Evolutionary conservation across 805 yeast genomes (phyloP).

Genomic region (Candida ficus): DNA sequence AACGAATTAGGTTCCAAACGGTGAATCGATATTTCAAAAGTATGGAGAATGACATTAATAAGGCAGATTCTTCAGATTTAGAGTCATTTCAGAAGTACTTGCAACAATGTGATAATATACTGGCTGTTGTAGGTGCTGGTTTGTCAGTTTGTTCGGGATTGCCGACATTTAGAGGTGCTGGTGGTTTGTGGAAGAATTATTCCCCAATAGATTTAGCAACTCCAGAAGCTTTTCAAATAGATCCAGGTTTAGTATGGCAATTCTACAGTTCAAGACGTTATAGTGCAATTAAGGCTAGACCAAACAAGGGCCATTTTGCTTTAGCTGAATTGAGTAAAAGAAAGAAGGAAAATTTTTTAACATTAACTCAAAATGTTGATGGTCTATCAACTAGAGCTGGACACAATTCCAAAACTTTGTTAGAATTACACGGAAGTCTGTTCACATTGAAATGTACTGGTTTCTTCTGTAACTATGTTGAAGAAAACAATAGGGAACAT

Average conservation of each 20-base stretch:
- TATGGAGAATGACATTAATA: conserved; percentile 6
- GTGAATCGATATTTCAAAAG: neutral
- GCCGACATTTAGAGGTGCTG: conserved; percentile 65
- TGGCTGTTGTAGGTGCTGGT: conserved; percentile 80
- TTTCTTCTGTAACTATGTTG: conserved; percentile 62
- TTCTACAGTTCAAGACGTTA: conserved; percentile 69
- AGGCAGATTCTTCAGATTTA: conserved; percentile 12
- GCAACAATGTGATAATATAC: conserved; percentile 39
- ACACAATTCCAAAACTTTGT: conserved; percentile 45
- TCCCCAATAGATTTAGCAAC: conserved; percentile 84
- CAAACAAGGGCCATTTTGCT: conserved; percentile 71
- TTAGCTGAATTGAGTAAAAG: conserved; percentile 55
- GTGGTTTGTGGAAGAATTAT: conserved; percentile 73
- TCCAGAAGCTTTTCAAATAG: conserved; percentile 80
- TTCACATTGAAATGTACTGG: conserved; percentile 72
- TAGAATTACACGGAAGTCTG: conserved; percentile 77
- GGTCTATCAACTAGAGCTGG: conserved; percentile 65
- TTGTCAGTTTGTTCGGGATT: conserved; percentile 74
- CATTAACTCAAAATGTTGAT: conserved; percentile 82
- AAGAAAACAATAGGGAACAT: conserved; percentile 43
- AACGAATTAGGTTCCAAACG: neutral
- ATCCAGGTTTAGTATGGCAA: conserved; percentile 89
- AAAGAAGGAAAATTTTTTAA: conserved; percentile 40
- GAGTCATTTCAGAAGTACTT: conserved; percentile 45
- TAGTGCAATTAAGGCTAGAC: conserved; percentile 59